Conservation (phyloP, 257 asterid species). For the Solanum corneliomulleri region DNA sequence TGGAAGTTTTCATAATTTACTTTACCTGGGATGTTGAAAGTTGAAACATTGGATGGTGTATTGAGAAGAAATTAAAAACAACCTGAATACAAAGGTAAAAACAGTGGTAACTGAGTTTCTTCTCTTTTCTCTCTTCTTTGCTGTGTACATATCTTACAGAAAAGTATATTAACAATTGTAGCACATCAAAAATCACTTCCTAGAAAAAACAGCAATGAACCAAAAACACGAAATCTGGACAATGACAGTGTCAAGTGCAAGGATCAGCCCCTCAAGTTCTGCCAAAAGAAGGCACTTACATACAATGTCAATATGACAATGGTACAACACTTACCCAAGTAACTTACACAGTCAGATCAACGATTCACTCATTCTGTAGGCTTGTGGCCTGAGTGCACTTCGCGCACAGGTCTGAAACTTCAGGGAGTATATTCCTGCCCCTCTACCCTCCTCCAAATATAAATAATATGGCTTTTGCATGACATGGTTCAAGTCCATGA, state of each 20-base stretch:
- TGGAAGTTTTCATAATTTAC: neutral
- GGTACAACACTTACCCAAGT: neutral
- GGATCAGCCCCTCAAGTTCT: neutral
- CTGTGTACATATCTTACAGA: neutral
- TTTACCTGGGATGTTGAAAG: neutral
- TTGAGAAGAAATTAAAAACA: neutral
- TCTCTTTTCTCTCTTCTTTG: neutral
- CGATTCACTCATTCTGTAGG: neutral
- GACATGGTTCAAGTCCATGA: neutral
- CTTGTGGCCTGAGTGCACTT: neutral
- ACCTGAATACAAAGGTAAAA: neutral
- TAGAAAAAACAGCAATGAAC: neutral
- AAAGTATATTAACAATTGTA: neutral
- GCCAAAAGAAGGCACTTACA: neutral
- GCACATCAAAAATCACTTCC: neutral
- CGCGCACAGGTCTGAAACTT: neutral
- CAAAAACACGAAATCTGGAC: neutral
- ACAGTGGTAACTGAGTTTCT: neutral
- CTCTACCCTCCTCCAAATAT: neutral
- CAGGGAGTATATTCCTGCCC: neutral
- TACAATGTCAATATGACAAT: neutral
- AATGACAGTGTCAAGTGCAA: neutral
- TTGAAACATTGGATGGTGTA: neutral
- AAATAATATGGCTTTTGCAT: neutral
- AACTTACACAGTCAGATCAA: neutral